Conservation (phyloP, 257 asterid genomes). For the Solanum tarapatanum region DNA sequence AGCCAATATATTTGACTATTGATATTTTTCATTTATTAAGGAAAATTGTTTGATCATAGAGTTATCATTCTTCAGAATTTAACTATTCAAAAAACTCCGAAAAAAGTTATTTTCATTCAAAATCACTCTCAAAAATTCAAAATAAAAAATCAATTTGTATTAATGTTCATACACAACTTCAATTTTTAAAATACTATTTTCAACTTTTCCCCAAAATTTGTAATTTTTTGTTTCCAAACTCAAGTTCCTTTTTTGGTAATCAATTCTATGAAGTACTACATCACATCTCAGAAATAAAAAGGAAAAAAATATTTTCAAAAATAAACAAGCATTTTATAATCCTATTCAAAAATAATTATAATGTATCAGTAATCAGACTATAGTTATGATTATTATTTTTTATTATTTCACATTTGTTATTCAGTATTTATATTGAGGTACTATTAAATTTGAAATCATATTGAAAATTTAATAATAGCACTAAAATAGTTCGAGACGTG, state of each 20-base stretch:
- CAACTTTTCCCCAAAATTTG: not conserved
- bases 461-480: accelerated
- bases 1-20: not conserved
- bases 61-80: not conserved
- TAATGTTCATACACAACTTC: not conserved
- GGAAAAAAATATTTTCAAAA: not conserved
- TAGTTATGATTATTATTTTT: not conserved
- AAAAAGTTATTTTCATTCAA: not conserved
- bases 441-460: not conserved
- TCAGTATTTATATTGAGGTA: not conserved
- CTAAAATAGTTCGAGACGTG: accelerated
- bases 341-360: not conserved
- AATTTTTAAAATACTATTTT: not conserved
- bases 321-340: not conserved
- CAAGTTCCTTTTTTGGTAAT: not conserved
- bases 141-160: not conserved
- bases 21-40: not conserved
- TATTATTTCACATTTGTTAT: not conserved
- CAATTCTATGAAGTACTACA: not conserved
- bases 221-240: not conserved
- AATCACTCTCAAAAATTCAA: not conserved
- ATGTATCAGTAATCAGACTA: not conserved
- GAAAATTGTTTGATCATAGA: not conserved
- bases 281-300: not conserved
- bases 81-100: not conserved